These are phyloP conservation scores for Camelina neglecta DNA, from an alignment of 345 rosid genomes.

Conservation along the genomic window DNA sequence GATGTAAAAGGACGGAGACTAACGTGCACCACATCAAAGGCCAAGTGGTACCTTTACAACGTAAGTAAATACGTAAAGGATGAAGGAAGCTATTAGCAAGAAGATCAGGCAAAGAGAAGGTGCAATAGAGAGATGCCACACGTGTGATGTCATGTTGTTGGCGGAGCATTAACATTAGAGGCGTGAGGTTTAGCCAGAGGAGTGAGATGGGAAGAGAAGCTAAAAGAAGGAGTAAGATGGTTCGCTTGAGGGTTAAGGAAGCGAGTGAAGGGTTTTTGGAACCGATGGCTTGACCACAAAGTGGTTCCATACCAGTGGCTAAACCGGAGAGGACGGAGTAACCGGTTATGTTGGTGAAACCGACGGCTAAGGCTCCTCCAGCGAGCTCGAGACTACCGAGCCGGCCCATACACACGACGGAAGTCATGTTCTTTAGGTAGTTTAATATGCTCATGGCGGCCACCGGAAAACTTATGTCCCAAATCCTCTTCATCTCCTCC, in stretches of 20 bases:
- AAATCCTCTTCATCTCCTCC: slow-evolving; percentile 71
- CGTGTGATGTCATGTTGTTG: slow-evolving; percentile 68
- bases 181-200: slow-evolving; percentile 72
- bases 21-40: slow-evolving; percentile 83
- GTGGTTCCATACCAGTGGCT: slow-evolving; percentile 92
- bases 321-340: slow-evolving; percentile 88
- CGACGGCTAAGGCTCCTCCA: slow-evolving; percentile 87
- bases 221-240: slow-evolving; percentile 64
- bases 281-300: slow-evolving; percentile 88
- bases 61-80: slow-evolving; percentile 82
- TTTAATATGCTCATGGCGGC: slow-evolving; percentile 71
- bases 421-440: slow-evolving; percentile 78
- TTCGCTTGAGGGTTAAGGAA: slow-evolving; percentile 58
- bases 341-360: slow-evolving; percentile 94
- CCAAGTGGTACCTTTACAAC: slow-evolving; percentile 87
- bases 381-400: slow-evolving; percentile 93
- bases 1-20: slow-evolving; percentile 60
- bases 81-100: slow-evolving; percentile 76
- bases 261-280: slow-evolving; percentile 64
- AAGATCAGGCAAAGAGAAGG: slow-evolving; percentile 77
- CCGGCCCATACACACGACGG: slow-evolving; percentile 83
- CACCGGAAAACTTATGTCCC: slow-evolving; percentile 74
- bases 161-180: slow-evolving; percentile 67
- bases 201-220: slow-evolving; percentile 68
- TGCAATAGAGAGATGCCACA: slow-evolving; percentile 72